phyloP scores from a whole-genome alignment of 1,284 basidiomycete species.

The Cutaneotrichosporon spelunceum region DNA sequence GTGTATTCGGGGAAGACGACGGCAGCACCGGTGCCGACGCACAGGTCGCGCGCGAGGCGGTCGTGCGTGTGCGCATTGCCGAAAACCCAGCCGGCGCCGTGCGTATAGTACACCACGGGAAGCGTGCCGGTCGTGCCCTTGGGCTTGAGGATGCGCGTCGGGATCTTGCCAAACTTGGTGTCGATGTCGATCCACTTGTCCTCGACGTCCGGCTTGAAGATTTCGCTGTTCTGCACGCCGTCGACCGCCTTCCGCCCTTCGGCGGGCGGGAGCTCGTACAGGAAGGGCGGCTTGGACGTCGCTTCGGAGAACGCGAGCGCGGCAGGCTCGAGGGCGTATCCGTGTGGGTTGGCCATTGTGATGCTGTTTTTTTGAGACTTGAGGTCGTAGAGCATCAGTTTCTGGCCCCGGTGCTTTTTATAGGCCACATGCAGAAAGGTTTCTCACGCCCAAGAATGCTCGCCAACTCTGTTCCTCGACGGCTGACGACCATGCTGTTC shows the following conservation, averaged over 20 bases:
- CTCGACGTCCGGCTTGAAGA: conserved; percentile 19
- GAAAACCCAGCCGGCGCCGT: conserved; percentile 24
- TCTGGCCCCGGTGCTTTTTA: no score
- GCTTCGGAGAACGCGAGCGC: conserved; percentile 18
- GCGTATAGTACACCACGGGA: conserved; percentile 22
- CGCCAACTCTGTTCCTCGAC: no score
- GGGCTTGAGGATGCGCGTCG: conserved; percentile 17
- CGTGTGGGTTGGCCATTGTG: conserved; percentile 17
- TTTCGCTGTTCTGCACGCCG: conserved; percentile 10
- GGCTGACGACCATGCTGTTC: no score
- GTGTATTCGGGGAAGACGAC: conserved; percentile 23
- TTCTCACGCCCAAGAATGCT: no score
- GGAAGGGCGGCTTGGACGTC: conserved; percentile 15
- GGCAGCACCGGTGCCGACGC: conserved; percentile 18
- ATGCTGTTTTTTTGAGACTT: neutral
- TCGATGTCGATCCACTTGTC: conserved; percentile 23
- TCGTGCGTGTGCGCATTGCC: conserved; percentile 24
- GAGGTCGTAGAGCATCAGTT: no score
- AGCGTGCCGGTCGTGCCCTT: conserved; percentile 14
- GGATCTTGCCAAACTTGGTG: conserved; percentile 1
- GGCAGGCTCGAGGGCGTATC: conserved; percentile 18
- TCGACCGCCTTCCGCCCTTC: conserved; percentile 20
- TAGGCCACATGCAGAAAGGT: no score
- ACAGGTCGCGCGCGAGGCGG: conserved; percentile 19
- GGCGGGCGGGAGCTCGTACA: conserved; percentile 19